phyloP scores from a whole-genome alignment of 192 early-diverging fungal species.

The Ambispora gerdemannii region DNA sequence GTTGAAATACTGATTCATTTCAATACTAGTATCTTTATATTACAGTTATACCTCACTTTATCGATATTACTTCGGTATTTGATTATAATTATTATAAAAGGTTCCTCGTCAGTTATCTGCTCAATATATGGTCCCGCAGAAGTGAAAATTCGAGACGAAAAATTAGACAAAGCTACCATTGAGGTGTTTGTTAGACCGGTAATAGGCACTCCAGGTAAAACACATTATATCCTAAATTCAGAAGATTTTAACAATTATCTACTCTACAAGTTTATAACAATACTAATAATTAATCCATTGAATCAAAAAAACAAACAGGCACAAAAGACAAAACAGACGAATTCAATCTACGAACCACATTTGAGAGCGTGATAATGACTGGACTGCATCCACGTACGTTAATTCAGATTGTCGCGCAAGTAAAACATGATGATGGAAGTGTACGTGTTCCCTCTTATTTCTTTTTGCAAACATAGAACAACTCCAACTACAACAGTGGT shows the following conservation, averaged over 20 bases:
- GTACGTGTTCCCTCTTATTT: conserved; percentile 44
- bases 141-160: conserved; percentile 81
- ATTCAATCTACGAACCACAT: conserved; percentile 61
- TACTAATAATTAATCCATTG: neutral
- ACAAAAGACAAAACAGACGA: conserved; percentile 78
- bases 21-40: neutral
- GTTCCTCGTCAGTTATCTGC: conserved; percentile 67
- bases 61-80: neutral
- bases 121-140: conserved; percentile 87
- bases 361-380: conserved; percentile 73
- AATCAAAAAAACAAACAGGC: conserved; percentile 26
- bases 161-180: conserved; percentile 80
- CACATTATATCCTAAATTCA: neutral
- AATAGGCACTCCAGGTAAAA: conserved; percentile 56
- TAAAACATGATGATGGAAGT: conserved; percentile 79
- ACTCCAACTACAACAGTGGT: neutral
- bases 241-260: no score
- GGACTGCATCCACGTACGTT: conserved; percentile 82
- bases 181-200: conserved; percentile 76
- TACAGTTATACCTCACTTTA: neutral
- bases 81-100: conserved; percentile 36
- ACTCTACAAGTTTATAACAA: no score
- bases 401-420: conserved; percentile 85
- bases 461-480: conserved; percentile 2
- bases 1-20: no score